Base-by-base conservation (phyloP, 129 eudicot genomes). In the Arctium minus region DNA sequence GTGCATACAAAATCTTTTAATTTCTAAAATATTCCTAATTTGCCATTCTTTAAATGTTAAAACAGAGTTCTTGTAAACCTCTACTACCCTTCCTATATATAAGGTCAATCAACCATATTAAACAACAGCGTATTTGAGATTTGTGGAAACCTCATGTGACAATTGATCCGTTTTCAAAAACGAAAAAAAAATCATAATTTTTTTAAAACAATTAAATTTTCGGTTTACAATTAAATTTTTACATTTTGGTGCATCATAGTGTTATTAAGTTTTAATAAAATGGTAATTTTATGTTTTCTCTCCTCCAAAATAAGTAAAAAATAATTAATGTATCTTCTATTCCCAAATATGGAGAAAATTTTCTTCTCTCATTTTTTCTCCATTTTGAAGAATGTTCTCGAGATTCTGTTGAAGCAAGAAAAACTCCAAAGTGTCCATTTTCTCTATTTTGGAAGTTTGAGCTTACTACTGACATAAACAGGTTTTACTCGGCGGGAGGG, bases 401-500 rank as follows among this genome's bases (percentile, higher is more conserved):
- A 40, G 46, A 40, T 40, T 40, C 46, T 40, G 10, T 40, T 40
- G 46, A 3, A 40, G 46, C 46, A 40, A 40, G 46, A 40, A 40
- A 40, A 40, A 22, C 10, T 13, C 76, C 7, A 37, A 62, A 62
- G 11, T 36, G 38, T 2, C 80, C 80, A 17, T 60, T 33, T 56
- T 73, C 8, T 37, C 40, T 4, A 37, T 37, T 37, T 37, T 37
- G n/a, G n/a, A 15, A 53, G 15, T 8, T 22, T 36, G 32, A 35
- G 65, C 78, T 81, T 31, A 65, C 79, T 74, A 13, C 29, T 12
- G 8, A 18, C 65, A 22, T 73, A 70, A 30, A 85, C 78, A 95
- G 98, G 97, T 95, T 68, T 81, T 95, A 7, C 92, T 95, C 73
- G 98, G 97, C 60, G 98, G 97, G 40, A 89, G 98, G 84, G 98